Conservation (phyloP, 805 yeast genomes). For the Wickerhamiella sergipiensis region DNA sequence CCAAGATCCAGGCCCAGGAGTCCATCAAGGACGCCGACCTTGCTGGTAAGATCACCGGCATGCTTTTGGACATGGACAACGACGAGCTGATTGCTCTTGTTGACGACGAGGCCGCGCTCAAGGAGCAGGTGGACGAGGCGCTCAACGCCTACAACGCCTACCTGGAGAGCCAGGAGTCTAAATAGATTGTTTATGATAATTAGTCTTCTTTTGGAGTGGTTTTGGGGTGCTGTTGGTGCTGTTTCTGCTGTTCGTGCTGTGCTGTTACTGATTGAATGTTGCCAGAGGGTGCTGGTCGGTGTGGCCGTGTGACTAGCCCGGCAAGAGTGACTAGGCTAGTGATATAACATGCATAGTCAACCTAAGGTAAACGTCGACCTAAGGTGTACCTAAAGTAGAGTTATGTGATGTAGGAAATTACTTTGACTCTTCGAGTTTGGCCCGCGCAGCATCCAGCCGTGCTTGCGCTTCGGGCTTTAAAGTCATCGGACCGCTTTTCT, state of each 20-base stretch:
- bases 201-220: not conserved
- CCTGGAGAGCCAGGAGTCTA: constrained; percentile 38
- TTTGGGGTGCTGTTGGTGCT: no score
- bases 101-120: constrained; percentile 81
- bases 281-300: no score
- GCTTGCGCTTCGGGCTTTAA: constrained; percentile 20
- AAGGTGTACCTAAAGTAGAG: no score
- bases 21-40: constrained; percentile 85
- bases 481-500: constrained; percentile 18
- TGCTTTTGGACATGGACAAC: constrained; percentile 92
- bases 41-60: constrained; percentile 97
- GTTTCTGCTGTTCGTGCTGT: no score
- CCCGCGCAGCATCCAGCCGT: constrained; percentile 3
- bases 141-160: constrained; percentile 85
- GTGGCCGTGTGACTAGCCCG: no score
- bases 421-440: not conserved
- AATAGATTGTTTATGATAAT: constrained; percentile 1
- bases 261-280: no score
- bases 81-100: constrained; percentile 77
- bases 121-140: constrained; percentile 88
- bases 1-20: constrained; percentile 75
- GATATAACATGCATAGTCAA: no score
- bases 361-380: no score
- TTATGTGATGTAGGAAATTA: no score
- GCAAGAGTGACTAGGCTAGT: no score